Percentiles rank a stretch among this genome's conserved stretches.
These are phyloP conservation scores for Saccharomycopsis babjevae DNA, from an alignment of 805 yeast genomes.

Conservation along the genomic window DNA sequence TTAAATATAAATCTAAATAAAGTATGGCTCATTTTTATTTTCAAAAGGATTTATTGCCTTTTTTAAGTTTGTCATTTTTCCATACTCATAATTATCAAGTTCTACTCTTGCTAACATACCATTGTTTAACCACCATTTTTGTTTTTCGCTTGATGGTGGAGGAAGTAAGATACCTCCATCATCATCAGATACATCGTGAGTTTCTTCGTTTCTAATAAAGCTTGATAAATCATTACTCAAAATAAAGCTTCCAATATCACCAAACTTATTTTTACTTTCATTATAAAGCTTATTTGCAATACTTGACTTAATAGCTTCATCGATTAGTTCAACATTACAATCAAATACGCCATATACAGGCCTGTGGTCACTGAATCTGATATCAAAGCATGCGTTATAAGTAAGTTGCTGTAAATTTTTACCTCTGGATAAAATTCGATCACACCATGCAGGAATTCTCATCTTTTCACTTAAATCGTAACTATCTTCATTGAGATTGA, in stretches of 20 bases:
- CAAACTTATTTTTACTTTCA: constrained; percentile 36
- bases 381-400: constrained; percentile 48
- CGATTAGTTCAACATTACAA: constrained; percentile 54
- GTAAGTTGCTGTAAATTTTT: constrained; percentile 44
- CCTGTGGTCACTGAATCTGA: constrained; percentile 76
- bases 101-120: constrained; percentile 65
- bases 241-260: constrained; percentile 28
- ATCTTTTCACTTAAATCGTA: constrained; percentile 90
- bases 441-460: constrained; percentile 97
- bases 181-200: constrained; percentile 22
- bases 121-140: constrained; percentile 88
- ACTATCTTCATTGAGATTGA: constrained; percentile 69
- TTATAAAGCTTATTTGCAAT: constrained; percentile 50
- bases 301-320: constrained; percentile 41
- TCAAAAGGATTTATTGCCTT: constrained; percentile 67
- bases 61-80: constrained; percentile 55
- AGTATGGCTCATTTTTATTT: constrained; percentile 41
- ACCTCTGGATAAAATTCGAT: constrained; percentile 65
- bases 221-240: constrained; percentile 9
- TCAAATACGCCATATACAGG: constrained; percentile 73
- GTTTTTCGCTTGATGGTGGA: constrained; percentile 75
- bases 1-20: constrained; percentile 25
- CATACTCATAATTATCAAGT: constrained; percentile 27
- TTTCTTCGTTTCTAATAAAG: constrained; percentile 20
- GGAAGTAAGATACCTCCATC: constrained; percentile 40